Conservation (phyloP, 768 basidiomycete species). For the Podaxis rugospora region DNA sequence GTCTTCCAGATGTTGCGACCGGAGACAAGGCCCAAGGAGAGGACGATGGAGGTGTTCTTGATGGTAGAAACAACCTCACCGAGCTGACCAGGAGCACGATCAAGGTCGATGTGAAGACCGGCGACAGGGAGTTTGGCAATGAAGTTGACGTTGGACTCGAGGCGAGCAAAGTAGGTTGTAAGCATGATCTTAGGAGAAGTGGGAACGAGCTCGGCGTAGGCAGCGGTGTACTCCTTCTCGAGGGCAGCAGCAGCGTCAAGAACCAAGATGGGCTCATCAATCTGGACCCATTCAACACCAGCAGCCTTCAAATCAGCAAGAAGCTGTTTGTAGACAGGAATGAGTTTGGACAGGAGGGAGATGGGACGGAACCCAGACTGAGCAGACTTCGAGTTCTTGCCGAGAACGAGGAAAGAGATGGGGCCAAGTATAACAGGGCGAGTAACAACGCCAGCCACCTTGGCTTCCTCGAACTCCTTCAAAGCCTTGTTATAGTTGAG, state of each 20-base stretch:
- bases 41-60: slow-evolving; percentile 73
- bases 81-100: slow-evolving; percentile 89
- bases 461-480: slow-evolving; percentile 92
- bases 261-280: slow-evolving; percentile 96
- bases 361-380: slow-evolving; percentile 84
- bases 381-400: slow-evolving; percentile 86
- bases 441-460: slow-evolving; percentile 81
- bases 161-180: slow-evolving; percentile 95
- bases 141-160: slow-evolving; percentile 87
- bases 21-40: slow-evolving; percentile 95
- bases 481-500: slow-evolving; percentile 94
- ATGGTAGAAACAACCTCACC: slow-evolving; percentile 76
- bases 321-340: slow-evolving; percentile 90
- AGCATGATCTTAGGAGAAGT: slow-evolving; percentile 90
- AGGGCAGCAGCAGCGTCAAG: slow-evolving; percentile 77
- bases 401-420: slow-evolving; percentile 90
- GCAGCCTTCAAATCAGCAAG: slow-evolving; percentile 87
- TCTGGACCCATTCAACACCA: slow-evolving; percentile 92
- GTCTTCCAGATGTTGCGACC: slow-evolving; percentile 99
- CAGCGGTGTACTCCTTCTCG: slow-evolving; percentile 73
- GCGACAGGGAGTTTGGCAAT: slow-evolving; percentile 89
- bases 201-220: slow-evolving; percentile 77
- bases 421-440: slow-evolving; percentile 97
- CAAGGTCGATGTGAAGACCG: slow-evolving; percentile 95
- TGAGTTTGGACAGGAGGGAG: slow-evolving; percentile 81